These are phyloP conservation scores for Alternaria postmessia DNA, from an alignment of 2,329 filamentous ascomycete species.

Conservation along the genomic window DNA sequence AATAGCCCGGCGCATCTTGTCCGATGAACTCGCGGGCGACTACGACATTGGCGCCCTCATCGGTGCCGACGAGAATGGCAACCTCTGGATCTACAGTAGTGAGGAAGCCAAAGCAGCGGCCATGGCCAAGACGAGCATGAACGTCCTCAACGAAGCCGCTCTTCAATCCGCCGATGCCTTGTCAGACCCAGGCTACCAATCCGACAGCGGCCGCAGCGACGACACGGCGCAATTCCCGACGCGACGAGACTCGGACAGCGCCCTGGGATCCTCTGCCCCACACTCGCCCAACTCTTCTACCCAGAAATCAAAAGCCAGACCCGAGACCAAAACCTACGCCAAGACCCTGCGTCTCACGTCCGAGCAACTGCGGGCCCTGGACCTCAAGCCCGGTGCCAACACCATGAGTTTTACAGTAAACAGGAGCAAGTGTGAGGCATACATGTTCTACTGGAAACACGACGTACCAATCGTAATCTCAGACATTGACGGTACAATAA, in stretches of 20 bases:
- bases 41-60: slow-evolving; percentile 97
- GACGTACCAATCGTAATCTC: slow-evolving; percentile 96
- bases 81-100: slow-evolving; percentile 99
- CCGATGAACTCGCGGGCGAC: slow-evolving; percentile 91
- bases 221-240: slow-evolving; percentile 64
- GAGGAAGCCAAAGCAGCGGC: slow-evolving; percentile 94
- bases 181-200: slow-evolving; percentile 95
- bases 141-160: slow-evolving; percentile 59
- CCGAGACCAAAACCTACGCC: slow-evolving; percentile 84
- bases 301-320: slow-evolving; percentile 52
- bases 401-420: slow-evolving; percentile 97
- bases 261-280: slow-evolving; percentile 70
- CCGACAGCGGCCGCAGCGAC: slow-evolving; percentile 76
- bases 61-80: slow-evolving; percentile 92
- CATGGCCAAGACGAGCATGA: slow-evolving; percentile 67
- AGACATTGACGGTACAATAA: slow-evolving; percentile 98
- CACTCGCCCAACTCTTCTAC: slow-evolving; percentile 57
- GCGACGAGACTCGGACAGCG: slow-evolving; percentile 73
- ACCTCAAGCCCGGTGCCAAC: slow-evolving; percentile 86
- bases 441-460: slow-evolving; percentile 93
- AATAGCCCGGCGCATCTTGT: slow-evolving; percentile 89
- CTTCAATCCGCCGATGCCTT: slow-evolving; percentile 77
- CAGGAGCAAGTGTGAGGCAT: slow-evolving; percentile 86
- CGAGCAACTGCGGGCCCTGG: slow-evolving; percentile 87
- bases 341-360: slow-evolving; percentile 96